Conservation (phyloP, 2,329 filamentous ascomycete genomes). For the Colletotrichum coccodes region DNA sequence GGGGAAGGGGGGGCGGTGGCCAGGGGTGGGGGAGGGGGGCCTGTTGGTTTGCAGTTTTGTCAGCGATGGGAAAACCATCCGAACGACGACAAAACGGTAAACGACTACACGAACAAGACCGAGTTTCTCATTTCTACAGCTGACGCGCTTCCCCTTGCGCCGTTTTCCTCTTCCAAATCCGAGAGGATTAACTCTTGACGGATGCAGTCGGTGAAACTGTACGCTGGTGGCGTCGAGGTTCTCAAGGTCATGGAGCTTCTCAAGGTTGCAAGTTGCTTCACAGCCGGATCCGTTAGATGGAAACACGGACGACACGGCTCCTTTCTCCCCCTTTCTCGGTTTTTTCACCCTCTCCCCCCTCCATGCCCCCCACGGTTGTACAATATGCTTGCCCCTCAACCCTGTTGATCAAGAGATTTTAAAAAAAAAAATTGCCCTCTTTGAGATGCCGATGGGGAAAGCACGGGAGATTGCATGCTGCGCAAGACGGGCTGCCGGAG, state of each 20-base stretch:
- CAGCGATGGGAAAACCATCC: too few relatives aligned
- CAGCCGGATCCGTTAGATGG: too few relatives aligned
- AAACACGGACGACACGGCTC: background rate
- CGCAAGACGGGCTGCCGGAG: background rate
- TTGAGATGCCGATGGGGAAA: background rate
- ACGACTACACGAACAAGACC: too few relatives aligned
- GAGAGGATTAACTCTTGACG: background rate
- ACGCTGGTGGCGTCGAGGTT: background rate
- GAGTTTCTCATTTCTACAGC: too few relatives aligned
- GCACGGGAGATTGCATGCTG: background rate
- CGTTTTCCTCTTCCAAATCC: background rate
- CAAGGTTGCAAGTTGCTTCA: background rate
- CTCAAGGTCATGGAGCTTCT: background rate
- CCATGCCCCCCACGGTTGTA: background rate
- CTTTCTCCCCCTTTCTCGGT: background rate
- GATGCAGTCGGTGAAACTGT: background rate
- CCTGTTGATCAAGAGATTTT: too few relatives aligned
- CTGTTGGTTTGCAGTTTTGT: too few relatives aligned
- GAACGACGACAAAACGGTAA: too few relatives aligned
- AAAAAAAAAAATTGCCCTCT: background rate
- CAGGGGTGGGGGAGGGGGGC: background rate
- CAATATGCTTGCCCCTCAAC: background rate
- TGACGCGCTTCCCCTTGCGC: background rate
- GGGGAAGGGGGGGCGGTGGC: too few relatives aligned
- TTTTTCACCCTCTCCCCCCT: background rate